A percentile compares a stretch with the other conserved stretches of the same genome.
Conservation (phyloP, 495 filamentous ascomycete species). For the Neurospora africana region DNA sequence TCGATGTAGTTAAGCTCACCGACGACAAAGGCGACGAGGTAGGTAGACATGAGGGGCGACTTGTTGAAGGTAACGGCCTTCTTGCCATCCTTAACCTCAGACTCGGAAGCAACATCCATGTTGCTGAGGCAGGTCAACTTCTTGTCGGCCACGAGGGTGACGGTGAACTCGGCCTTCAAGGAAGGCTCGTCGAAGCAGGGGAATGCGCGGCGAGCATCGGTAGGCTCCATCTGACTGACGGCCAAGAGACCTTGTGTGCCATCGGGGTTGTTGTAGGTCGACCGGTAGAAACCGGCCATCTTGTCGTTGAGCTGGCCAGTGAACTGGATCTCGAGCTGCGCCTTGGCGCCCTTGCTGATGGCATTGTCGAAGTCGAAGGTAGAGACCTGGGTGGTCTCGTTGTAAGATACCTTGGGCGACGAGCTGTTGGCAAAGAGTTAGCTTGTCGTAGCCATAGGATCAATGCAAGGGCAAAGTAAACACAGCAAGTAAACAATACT, state of each 20-base stretch:
- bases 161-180: slow-evolving; percentile 61
- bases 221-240: slow-evolving; percentile 76
- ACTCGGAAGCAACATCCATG: slow-evolving; percentile 64
- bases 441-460: neutral
- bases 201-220: slow-evolving; percentile 63
- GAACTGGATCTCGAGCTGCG: slow-evolving; percentile 56
- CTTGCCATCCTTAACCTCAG: slow-evolving; percentile 46
- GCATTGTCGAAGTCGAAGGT: slow-evolving; percentile 52
- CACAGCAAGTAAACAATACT: neutral
- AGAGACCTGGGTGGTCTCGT: slow-evolving; percentile 53
- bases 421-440: slow-evolving; percentile 27
- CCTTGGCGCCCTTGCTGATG: slow-evolving; percentile 48
- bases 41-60: slow-evolving; percentile 68
- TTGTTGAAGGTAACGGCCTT: slow-evolving; percentile 67
- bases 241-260: slow-evolving; percentile 55
- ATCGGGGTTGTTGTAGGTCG: slow-evolving; percentile 57
- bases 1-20: slow-evolving; percentile 69
- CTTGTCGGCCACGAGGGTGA: slow-evolving; percentile 66
- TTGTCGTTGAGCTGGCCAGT: slow-evolving; percentile 63
- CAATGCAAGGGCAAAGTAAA: neutral
- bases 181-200: slow-evolving; percentile 73
- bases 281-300: slow-evolving; percentile 76
- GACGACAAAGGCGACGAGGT: slow-evolving; percentile 65
- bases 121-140: slow-evolving; percentile 67
- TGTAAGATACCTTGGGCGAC: slow-evolving; percentile 45